Evolutionary conservation across 352 stramenopile genomes (phyloP).

Genomic region (Thraustochytrium aureum): DNA sequence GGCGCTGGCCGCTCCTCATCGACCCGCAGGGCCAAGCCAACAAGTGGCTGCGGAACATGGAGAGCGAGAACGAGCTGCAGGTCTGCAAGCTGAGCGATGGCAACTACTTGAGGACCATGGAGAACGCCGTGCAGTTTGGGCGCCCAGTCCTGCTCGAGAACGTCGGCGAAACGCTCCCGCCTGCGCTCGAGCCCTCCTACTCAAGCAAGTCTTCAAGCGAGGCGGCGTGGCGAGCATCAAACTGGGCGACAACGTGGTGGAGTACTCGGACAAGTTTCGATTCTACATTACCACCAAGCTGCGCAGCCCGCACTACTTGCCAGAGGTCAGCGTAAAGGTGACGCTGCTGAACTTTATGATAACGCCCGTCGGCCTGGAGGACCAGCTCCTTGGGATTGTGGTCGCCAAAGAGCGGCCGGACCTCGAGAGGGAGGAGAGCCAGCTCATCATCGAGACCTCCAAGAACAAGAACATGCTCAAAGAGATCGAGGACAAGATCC

Average conservation of each 20-base stretch:
- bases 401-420: slow-evolving; percentile 85
- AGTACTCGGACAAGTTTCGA: slow-evolving; percentile 89
- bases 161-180: slow-evolving; percentile 72
- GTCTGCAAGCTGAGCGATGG: slow-evolving; percentile 87
- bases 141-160: slow-evolving; percentile 90
- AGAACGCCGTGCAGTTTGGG: slow-evolving; percentile 95
- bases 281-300: slow-evolving; percentile 91
- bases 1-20: slow-evolving; percentile 95
- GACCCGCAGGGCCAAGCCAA: slow-evolving; percentile 94
- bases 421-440: slow-evolving; percentile 87
- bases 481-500: slow-evolving; percentile 88
- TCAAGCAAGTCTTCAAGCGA: slow-evolving; percentile 89
- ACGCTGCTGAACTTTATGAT: slow-evolving; percentile 95
- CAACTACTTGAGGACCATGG: slow-evolving; percentile 90
- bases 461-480: slow-evolving; percentile 86
- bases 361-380: slow-evolving; percentile 83
- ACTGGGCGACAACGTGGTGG: slow-evolving; percentile 87
- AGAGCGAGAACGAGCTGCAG: slow-evolving; percentile 72
- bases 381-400: slow-evolving; percentile 84
- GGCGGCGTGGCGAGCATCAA: slow-evolving; percentile 80
- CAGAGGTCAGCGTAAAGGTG: slow-evolving; percentile 87
- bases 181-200: slow-evolving; percentile 83
- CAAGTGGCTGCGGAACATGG: slow-evolving; percentile 94
- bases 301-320: slow-evolving; percentile 86
- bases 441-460: slow-evolving; percentile 83